Percentiles rank a stretch among this genome's conserved stretches.
phyloP scores from a whole-genome alignment of 768 basidiomycete species.

The Galerina marginata region DNA sequence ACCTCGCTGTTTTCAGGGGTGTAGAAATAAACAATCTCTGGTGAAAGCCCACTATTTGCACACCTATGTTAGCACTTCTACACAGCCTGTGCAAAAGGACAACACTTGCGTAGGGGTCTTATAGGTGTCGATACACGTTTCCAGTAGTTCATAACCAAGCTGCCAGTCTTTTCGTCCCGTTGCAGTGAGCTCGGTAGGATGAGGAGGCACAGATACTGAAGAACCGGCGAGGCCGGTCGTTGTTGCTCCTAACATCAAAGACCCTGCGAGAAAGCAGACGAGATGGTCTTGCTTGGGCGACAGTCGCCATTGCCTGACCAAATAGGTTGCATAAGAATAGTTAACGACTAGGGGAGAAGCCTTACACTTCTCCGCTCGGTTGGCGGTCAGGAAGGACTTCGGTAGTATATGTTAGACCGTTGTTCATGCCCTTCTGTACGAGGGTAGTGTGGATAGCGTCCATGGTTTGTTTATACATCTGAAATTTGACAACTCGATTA shows the following conservation, averaged over 20 bases:
- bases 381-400: conserved; percentile 72
- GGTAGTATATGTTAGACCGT: conserved; percentile 74
- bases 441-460: conserved; percentile 77
- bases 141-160: conserved; percentile 80
- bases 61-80: no score
- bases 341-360: background rate
- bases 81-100: background rate
- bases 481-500: background rate
- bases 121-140: conserved; percentile 87
- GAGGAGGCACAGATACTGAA: conserved; percentile 70
- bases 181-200: conserved; percentile 58
- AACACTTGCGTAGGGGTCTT: conserved; percentile 78
- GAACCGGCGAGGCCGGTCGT: conserved; percentile 56
- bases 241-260: conserved; percentile 87
- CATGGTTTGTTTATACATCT: conserved; percentile 93
- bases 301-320: conserved; percentile 65
- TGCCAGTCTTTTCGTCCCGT: conserved; percentile 80
- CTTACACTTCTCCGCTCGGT: conserved; percentile 40
- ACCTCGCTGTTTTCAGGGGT: conserved; percentile 58
- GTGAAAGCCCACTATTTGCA: conserved; percentile 70
- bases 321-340: background rate
- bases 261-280: conserved; percentile 93
- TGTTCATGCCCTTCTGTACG: conserved; percentile 62
- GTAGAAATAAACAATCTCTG: conserved; percentile 89
- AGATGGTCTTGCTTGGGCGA: conserved; percentile 94